Base-by-base conservation (phyloP, 148 eudicot genomes). In the Persicaria maculosa region DNA sequence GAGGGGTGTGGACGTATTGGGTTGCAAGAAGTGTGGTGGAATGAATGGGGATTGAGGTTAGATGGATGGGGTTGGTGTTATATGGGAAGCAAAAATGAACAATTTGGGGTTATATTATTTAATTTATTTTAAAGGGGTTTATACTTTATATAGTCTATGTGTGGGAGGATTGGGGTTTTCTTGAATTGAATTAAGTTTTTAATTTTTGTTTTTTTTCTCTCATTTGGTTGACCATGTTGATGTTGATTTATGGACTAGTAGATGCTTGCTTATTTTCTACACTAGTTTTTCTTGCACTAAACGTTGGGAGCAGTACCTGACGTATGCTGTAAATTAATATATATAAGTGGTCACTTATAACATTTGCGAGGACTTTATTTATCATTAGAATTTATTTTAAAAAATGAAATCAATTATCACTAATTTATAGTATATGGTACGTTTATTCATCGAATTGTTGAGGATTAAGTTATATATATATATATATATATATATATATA, bases 71-170 rank as follows among this genome's bases (percentile, higher is more conserved):
- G 65, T 59, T 59, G 65, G 65, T 59, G 40, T 25, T 36, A 9
- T 31, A 64, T 45, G 31, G 36, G 69, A 64, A 40, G 45, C 45
- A 40, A 40, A 65, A 40, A 5, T 40, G n/a, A 65, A 36, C 12
- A 59, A 40, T n/a, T 64, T 64, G 47, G 70, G 40, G 45, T 36
- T 43, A 19, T 65, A 6, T 65, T 65, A 36, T 65, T 65, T 65
- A 12, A 65, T 12, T 62, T 65, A 36, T 65, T 65, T 65, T 36
- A 65, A 12, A 31, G 44, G 68, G 44, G 25, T 62, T 54, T 6
- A 2, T 9, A 48, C 7, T 0, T 48, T 9, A 17, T n/a, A 55
- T 17, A 19, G 68, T 62, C 44, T 31, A 62, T 9, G 25, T 62
- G 44, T 9, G 5, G 68, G 68, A 57, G 62, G 62, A 19, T 17